Percentiles rank a stretch among this genome's conserved stretches.
These are phyloP conservation scores for Aphanocladium album DNA, from an alignment of 2,329 filamentous ascomycete species.

Conservation along the genomic window DNA sequence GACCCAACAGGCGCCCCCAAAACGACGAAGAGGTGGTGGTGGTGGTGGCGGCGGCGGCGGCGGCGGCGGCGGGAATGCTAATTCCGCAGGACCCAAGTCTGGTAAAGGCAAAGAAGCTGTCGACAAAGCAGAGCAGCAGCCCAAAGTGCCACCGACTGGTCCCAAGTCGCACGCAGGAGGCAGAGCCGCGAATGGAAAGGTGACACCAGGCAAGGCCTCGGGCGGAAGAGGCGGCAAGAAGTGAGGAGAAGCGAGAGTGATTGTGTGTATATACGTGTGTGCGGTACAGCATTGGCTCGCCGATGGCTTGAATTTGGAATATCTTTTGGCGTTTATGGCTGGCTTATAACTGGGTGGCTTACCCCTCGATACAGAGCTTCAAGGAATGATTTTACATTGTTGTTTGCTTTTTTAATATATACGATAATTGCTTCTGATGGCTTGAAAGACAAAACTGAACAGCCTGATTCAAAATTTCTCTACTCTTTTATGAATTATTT, in stretches of 20 bases:
- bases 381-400: not conserved
- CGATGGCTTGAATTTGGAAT: not conserved
- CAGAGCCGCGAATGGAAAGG: not conserved
- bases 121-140: not conserved
- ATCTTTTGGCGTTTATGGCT: not conserved
- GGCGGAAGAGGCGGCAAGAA: not conserved
- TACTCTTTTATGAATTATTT: not conserved
- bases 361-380: conserved; percentile 3
- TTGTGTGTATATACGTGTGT: not conserved
- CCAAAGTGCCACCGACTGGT: not conserved
- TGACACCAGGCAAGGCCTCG: not conserved
- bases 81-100: not conserved
- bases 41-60: not conserved
- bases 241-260: not conserved
- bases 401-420: not conserved
- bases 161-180: not conserved
- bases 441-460: not conserved
- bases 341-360: not conserved
- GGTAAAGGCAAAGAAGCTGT: not conserved
- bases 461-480: not conserved
- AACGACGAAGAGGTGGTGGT: conserved; percentile 22
- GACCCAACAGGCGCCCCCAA: conserved; percentile 26
- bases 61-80: not conserved
- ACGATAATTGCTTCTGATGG: not conserved
- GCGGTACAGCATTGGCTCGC: not conserved